These are phyloP conservation scores for Climacium dendroides DNA, from an alignment of 225 moss, liverwort and hornwort species.

Conservation along the genomic window DNA sequence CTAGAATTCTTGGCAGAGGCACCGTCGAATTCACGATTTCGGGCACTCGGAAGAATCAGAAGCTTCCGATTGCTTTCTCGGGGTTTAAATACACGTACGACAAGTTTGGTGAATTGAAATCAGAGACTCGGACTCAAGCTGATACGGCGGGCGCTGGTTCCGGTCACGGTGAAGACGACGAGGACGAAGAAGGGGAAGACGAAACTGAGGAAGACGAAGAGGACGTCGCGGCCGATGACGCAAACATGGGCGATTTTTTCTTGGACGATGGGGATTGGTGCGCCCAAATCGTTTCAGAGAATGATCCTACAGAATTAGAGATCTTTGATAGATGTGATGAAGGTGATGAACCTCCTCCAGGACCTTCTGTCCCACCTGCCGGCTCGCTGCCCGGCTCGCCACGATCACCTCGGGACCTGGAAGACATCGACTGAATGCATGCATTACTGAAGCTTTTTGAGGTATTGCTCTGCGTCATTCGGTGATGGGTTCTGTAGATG, in stretches of 20 bases:
- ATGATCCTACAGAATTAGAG: background rate
- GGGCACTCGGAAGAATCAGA: background rate
- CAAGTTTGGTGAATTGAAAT: background rate
- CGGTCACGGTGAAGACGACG: background rate
- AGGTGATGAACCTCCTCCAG: background rate
- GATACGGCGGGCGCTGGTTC: background rate
- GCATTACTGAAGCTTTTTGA: background rate
- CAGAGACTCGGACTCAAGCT: background rate
- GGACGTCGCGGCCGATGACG: background rate
- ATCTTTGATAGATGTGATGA: background rate
- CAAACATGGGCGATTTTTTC: background rate
- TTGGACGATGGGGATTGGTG: background rate
- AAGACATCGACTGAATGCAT: background rate
- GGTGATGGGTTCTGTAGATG: background rate
- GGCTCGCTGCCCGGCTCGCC: background rate
- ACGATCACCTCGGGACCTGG: background rate
- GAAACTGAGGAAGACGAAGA: background rate
- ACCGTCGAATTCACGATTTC: background rate
- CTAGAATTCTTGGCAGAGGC: background rate
- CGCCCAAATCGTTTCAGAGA: background rate
- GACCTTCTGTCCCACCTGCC: background rate
- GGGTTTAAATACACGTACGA: background rate
- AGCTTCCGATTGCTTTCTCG: constrained; percentile 4
- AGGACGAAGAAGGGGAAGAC: too few species aligned
- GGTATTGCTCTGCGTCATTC: background rate